Base-by-base conservation (phyloP, 148 eudicot species). In the Vaccinium myrtillus region DNA sequence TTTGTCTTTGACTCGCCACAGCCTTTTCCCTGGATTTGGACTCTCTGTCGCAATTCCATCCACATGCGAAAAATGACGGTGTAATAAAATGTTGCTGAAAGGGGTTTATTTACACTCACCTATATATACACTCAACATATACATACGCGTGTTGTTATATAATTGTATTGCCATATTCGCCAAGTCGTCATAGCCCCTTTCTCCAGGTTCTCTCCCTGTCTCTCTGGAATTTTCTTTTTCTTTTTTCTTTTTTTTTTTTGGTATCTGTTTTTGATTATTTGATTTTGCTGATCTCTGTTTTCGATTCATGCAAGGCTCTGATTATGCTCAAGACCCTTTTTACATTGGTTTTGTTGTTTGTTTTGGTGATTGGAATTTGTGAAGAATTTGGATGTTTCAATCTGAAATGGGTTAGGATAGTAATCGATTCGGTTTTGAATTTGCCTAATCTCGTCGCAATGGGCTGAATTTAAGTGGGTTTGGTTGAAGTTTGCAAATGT, bases 191-290 rank as follows among this genome's bases (percentile, higher is more conserved):
- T 39, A 51, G 25, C 25, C 63, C 58, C 81, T 53, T 78, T 5
- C 11, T 30, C 81, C 81, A 78, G 63, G 81, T 78, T 53, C 21
- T 78, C 23, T 53, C 43, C 15, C n/a, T 30, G 36, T 77, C 56
- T 43, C 25, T 15, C 19, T 73, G 23, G 56, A n/a, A 75, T n/a
- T 4, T 10, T 39, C 9, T 12, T 21, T 18, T 13, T 13, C 10
- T 15, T 27, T 50, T 14, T 12, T 27, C 30, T 0, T 32, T 7
- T 74, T 8, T 27, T 32, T 69, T 32, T 69, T 46, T 1, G 54
- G 6, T 1, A 9, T 55, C 27, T 23, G 18, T 75, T 43, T 75
- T 18, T 46, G 13, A 54, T 78, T 19, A 54, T 55, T 79, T 55
- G 23, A 32, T 78, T 49, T 3, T 23, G 81, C 9, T 16, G 5